Evolutionary conservation across 495 filamentous ascomycete genomes (phyloP).

Genomic region (Xylona heveae): DNA sequence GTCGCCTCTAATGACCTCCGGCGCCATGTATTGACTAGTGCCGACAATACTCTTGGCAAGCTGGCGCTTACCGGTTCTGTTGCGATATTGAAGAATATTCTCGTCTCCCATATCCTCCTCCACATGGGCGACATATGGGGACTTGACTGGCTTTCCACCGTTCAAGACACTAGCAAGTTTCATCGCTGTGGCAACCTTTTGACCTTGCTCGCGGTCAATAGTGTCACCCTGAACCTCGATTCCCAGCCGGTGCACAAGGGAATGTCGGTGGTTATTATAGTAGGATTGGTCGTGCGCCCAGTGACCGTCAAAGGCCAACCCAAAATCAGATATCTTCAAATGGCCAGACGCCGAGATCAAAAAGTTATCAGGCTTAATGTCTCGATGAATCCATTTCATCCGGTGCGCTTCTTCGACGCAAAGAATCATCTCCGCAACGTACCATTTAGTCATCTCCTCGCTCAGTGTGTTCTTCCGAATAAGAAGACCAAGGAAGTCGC

Average conservation of each 20-base stretch:
- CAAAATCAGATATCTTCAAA: conserved; percentile 89
- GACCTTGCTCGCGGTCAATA: conserved; percentile 39
- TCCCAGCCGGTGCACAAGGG: conserved; percentile 49
- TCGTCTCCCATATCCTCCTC: conserved; percentile 19
- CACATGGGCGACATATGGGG: conserved; percentile 9
- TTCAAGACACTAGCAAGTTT: conserved; percentile 25
- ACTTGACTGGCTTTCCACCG: conserved; percentile 15
- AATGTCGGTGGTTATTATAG: conserved; percentile 62
- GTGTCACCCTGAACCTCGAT: conserved; percentile 56
- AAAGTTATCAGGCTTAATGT: conserved; percentile 95
- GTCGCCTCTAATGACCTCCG: conserved; percentile 69
- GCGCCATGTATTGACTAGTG: conserved; percentile 95
- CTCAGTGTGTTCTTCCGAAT: conserved; percentile 62
- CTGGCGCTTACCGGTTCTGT: conserved; percentile 48
- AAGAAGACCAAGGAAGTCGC: conserved; percentile 73
- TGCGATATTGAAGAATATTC: conserved; percentile 52
- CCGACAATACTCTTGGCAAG: conserved; percentile 77
- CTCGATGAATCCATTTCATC: conserved; percentile 76
- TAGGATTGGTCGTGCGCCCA: conserved; percentile 82
- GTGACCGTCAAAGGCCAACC: conserved; percentile 82
- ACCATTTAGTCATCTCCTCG: conserved; percentile 62
- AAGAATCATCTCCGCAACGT: conserved; percentile 84
- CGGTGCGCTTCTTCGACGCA: conserved; percentile 85
- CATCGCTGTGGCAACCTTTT: conserved; percentile 22
- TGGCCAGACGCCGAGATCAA: conserved; percentile 74